Conservation (phyloP, 1,139 yeast species). For the Nadsonia starkeyi-henricii region DNA sequence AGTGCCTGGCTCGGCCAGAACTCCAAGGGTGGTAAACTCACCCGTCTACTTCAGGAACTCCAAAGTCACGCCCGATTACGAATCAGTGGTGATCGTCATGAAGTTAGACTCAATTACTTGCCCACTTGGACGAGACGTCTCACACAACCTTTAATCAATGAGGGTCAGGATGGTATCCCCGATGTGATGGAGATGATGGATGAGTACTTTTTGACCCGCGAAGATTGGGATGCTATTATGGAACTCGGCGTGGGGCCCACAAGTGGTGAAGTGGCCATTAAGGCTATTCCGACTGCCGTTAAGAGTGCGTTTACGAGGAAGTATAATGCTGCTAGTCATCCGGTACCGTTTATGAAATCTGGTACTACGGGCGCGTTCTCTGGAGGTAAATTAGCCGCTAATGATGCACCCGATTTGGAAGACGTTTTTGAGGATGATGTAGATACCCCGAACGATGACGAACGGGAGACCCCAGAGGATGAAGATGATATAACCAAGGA, state of each 20-base stretch:
- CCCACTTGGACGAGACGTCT: conserved; percentile 48
- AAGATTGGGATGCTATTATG: conserved; percentile 80
- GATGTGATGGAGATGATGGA: conserved; percentile 63
- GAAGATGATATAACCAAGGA: conserved; percentile 37
- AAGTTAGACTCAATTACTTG: conserved; percentile 65
- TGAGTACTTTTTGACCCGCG: conserved; percentile 68
- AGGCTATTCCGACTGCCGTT: conserved; percentile 56
- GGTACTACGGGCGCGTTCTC: conserved; percentile 24
- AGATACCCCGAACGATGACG: conserved; percentile 45
- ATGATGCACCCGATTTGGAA: conserved; percentile 41
- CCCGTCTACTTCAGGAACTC: conserved; percentile 67
- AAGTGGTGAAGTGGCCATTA: conserved; percentile 28
- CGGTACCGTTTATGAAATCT: conserved; percentile 69
- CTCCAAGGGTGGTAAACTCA: conserved; percentile 69
- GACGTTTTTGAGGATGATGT: conserved; percentile 47
- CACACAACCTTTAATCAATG: conserved; percentile 37
- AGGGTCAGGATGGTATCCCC: conserved; percentile 49
- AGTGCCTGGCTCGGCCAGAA: conserved; percentile 86
- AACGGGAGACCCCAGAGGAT: conserved; percentile 27
- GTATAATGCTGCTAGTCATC: conserved; percentile 66
- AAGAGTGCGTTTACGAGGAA: conserved; percentile 78
- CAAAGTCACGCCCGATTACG: conserved; percentile 77
- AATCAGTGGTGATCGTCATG: conserved; percentile 63
- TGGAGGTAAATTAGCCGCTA: conserved; percentile 9
- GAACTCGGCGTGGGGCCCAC: conserved; percentile 65